Evolutionary conservation across 306 rosid species (phyloP).

Genomic region (Chamaecrista fasciculata): DNA sequence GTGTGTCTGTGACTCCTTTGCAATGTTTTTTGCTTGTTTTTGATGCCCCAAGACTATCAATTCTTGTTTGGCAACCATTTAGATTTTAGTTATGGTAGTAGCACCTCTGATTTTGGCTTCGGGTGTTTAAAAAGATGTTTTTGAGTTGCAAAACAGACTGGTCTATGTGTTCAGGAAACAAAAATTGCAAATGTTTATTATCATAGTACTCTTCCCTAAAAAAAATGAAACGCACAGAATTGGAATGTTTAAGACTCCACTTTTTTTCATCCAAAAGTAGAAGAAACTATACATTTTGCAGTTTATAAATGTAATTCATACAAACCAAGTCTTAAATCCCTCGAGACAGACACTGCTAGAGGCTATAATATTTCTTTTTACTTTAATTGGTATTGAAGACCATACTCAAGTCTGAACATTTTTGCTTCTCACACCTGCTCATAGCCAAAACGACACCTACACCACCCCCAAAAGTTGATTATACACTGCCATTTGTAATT

Average conservation of each 20-base stretch:
- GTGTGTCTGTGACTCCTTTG: no score
- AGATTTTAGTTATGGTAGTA: no score
- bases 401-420: not conserved
- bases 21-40: no score
- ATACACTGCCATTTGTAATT: not conserved
- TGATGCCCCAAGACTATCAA: no score
- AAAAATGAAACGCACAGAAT: no score
- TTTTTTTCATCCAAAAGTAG: not conserved
- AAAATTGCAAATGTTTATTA: not conserved
- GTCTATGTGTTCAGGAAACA: no score
- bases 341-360: not conserved
- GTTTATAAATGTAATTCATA: not conserved
- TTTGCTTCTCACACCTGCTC: not conserved
- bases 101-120: no score
- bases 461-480: not conserved
- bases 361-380: not conserved
- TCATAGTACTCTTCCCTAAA: not conserved
- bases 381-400: not conserved
- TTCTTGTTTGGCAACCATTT: no score
- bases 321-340: not conserved
- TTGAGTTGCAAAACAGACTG: no score
- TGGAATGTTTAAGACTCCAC: no score
- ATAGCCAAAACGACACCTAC: not conserved
- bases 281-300: not conserved
- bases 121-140: no score